These are phyloP conservation scores for Parathielavia appendiculata DNA, from an alignment of 495 filamentous ascomycete species.

Conservation along the genomic window DNA sequence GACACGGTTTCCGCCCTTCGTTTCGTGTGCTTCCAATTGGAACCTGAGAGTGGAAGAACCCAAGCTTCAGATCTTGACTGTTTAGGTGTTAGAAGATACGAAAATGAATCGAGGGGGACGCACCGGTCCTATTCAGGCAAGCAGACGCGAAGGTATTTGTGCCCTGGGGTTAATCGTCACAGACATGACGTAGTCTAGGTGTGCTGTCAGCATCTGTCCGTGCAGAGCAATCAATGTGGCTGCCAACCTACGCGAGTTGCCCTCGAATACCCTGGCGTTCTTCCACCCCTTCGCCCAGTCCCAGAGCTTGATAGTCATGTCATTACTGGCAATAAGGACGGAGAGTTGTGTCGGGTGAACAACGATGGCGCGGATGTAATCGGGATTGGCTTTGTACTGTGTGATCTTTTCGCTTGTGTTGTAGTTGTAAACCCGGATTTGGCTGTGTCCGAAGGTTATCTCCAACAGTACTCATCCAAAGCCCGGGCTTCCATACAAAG, in stretches of 20 bases:
- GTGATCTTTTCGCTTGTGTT: conserved; percentile 99
- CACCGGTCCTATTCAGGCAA: conserved; percentile 89
- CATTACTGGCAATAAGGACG: conserved; percentile 93
- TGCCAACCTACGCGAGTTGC: conserved; percentile 62
- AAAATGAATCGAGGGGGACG: background rate
- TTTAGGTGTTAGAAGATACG: conserved; percentile 4
- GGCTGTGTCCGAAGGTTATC: conserved; percentile 21
- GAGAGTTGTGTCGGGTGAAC: conserved; percentile 97
- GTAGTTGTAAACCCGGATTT: conserved; percentile 71
- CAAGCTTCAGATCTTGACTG: conserved; percentile 95
- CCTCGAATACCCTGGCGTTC: conserved; percentile 95
- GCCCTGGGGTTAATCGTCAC: conserved; percentile 97
- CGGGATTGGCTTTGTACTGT: conserved; percentile 95
- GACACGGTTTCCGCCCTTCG: conserved; percentile 96
- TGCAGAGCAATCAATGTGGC: no score
- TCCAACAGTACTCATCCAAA: background rate
- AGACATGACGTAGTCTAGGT: conserved; percentile 70
- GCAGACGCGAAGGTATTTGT: conserved; percentile 97
- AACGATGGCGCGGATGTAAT: conserved; percentile 96
- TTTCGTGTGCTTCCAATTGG: conserved; percentile 94
- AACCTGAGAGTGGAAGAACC: conserved; percentile 88
- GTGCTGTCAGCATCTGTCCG: conserved; percentile 12
- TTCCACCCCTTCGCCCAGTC: conserved; percentile 99
- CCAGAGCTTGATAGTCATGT: conserved; percentile 99
- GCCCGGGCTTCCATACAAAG: conserved; percentile 64